phyloP scores from a whole-genome alignment of 306 rosid species.

The Dalbergia cochinchinensis region DNA sequence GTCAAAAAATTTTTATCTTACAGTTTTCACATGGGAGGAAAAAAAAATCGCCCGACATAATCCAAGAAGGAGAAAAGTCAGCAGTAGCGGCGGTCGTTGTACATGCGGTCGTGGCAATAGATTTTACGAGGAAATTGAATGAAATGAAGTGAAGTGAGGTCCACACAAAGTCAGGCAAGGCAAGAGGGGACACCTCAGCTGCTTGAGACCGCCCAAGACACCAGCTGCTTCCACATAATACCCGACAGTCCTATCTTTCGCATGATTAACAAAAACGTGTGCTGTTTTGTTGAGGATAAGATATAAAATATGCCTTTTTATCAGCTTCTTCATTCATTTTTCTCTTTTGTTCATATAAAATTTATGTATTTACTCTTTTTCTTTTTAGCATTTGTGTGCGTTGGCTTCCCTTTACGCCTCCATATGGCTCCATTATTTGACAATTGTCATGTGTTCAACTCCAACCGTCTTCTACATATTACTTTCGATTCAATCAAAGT shows the following conservation, averaged over 20 bases:
- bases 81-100: background rate
- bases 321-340: background rate
- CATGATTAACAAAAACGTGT: slow-evolving; percentile 29
- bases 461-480: background rate
- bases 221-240: slow-evolving; percentile 50
- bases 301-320: too few species aligned
- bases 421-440: background rate
- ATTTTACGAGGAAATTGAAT: slow-evolving; percentile 33
- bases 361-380: background rate
- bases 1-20: too few species aligned
- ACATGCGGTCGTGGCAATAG: slow-evolving; percentile 37
- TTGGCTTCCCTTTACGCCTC: slow-evolving; percentile 20
- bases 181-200: slow-evolving; percentile 43
- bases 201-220: slow-evolving; percentile 46
- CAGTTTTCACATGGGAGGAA: too few species aligned
- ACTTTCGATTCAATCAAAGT: slow-evolving; percentile 43
- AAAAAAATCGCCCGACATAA: background rate
- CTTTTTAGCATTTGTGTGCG: slow-evolving; percentile 25
- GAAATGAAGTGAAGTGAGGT: slow-evolving; percentile 34
- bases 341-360: background rate
- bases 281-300: slow-evolving; percentile 5
- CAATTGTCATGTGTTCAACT: background rate
- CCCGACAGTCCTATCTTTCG: slow-evolving; percentile 52
- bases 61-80: background rate
- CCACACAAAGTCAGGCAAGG: slow-evolving; percentile 29